Evolutionary conservation across 2,329 filamentous ascomycete species (phyloP).

Genomic region (Penicillium sp.): DNA sequence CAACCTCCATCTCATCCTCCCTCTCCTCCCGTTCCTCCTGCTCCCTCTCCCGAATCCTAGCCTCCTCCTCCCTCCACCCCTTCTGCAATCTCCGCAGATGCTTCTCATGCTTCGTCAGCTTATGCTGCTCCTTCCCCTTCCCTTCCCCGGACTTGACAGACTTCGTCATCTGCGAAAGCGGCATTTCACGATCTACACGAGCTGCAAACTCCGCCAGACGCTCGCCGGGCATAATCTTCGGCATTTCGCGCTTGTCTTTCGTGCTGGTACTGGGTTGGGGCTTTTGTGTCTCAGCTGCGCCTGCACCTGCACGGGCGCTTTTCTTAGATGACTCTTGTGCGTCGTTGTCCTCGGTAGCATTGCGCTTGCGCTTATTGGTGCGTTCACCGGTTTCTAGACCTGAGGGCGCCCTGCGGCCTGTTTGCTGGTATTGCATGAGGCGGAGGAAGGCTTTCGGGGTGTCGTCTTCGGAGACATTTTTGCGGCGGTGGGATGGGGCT

Average conservation of each 20-base stretch:
- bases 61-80: slow-evolving; percentile 56
- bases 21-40: slow-evolving; percentile 70
- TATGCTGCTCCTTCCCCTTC: slow-evolving; percentile 48
- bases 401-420: slow-evolving; percentile 58
- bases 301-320: slow-evolving; percentile 1
- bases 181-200: slow-evolving; percentile 79
- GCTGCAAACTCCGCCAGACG: slow-evolving; percentile 74
- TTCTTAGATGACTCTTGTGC: slow-evolving; percentile 14
- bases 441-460: slow-evolving; percentile 83
- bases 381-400: slow-evolving; percentile 56
- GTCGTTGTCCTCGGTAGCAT: slow-evolving; percentile 22
- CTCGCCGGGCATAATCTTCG: slow-evolving; percentile 79
- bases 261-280: slow-evolving; percentile 6
- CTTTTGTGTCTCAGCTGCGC: slow-evolving; percentile 1
- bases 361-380: slow-evolving; percentile 49
- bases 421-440: slow-evolving; percentile 69
- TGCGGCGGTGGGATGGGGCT: slow-evolving; percentile 39
- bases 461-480: slow-evolving; percentile 59
- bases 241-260: slow-evolving; percentile 35
- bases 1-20: slow-evolving; percentile 59
- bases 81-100: slow-evolving; percentile 62
- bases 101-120: slow-evolving; percentile 77
- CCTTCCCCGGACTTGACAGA: slow-evolving; percentile 36
- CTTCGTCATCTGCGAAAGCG: slow-evolving; percentile 67
- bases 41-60: slow-evolving; percentile 64